Evolutionary conservation across 441 rosid species (phyloP).

Genomic region (Populus hybrid): DNA sequence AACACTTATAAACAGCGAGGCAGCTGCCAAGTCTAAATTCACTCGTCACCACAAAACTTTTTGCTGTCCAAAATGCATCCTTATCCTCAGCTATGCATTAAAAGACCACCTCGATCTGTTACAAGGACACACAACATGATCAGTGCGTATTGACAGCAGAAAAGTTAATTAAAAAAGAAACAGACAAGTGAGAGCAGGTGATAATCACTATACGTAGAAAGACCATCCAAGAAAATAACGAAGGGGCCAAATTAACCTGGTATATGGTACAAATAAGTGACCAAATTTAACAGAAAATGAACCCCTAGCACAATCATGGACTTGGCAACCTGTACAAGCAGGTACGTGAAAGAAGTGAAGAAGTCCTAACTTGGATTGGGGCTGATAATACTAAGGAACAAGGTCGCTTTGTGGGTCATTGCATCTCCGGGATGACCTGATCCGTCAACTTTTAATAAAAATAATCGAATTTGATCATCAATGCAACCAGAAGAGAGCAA

Average conservation of each 20-base stretch:
- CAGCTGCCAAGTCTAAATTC: background rate
- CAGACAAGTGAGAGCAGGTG: background rate
- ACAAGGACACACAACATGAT: background rate
- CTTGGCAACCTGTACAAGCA: background rate
- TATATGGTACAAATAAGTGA: background rate
- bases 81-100: background rate
- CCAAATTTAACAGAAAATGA: background rate
- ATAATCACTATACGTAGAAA: background rate
- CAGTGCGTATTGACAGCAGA: background rate
- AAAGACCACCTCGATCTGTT: conserved; percentile 18
- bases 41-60: background rate
- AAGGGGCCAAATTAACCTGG: background rate
- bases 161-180: background rate
- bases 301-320: background rate
- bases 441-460: background rate
- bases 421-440: background rate
- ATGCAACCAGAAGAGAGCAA: background rate
- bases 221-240: background rate
- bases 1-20: background rate
- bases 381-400: background rate
- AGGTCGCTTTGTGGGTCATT: background rate
- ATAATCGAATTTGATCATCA: background rate
- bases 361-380: background rate
- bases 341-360: background rate
- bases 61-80: background rate